Evolutionary conservation across 768 basidiomycete species (phyloP), one percentile per base, ranked within the genome.

Genomic region (Phaffia australis): DNA sequence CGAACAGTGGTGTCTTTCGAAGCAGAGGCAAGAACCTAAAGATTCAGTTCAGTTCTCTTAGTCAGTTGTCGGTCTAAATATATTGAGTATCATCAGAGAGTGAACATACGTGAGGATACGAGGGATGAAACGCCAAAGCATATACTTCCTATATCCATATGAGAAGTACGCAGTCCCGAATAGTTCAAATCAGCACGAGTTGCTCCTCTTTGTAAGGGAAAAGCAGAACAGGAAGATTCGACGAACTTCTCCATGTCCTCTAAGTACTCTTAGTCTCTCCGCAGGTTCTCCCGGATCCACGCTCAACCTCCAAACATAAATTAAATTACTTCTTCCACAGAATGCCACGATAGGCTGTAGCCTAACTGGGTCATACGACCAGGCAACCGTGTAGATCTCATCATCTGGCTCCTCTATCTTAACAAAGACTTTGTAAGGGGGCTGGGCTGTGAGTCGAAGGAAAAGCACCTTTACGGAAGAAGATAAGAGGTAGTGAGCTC

Each of bases 211-310:
- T 32, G 42, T 19, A 27, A 54, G 19, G 8, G 9, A 25, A 49
- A 15, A 25, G 58, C 32, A 49, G n/a, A 27, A 27, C 16, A 15
- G 19, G 25, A 4, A 19, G 54, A 9, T 15, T 56, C n/a, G 21
- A 29, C 72, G 64, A 58, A 75, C 74, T 27, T 69, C 73, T 15
- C 74, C 74, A 57, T 75, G 74, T 0, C 74, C 74, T 56, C 48
- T 60, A 18, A 75, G 56, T 0, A 69, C 63, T 19, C 73, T 56
- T 3, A 72, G 14, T 8, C 64, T 47, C n/a, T 56, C 23, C 16
- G 67, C 35, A 4, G 1, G 30, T 19, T 49, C 54, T 11, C n/a
- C n/a, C 0, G 50, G 16, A 11, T 15, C 66, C 19, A 15, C 56
- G 51, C 46, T 73, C 70, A 30, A 71, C 48, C 63, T 58, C 67